These are phyloP conservation scores for Copromyces sp. DNA, from an alignment of 495 filamentous ascomycete species.

Conservation along the genomic window DNA sequence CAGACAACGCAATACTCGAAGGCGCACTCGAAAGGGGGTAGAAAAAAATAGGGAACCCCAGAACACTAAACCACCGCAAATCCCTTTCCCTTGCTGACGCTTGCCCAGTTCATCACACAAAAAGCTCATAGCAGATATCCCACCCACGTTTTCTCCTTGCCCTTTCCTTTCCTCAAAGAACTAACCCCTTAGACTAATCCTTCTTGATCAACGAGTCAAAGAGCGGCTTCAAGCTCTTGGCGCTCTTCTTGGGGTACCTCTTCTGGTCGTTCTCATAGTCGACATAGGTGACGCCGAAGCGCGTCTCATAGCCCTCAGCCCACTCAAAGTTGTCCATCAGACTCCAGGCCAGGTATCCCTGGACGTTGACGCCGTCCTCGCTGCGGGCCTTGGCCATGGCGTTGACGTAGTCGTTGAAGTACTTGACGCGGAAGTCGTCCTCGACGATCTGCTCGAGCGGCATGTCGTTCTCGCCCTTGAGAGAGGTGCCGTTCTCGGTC, in stretches of 20 bases:
- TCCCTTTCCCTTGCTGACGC: neutral
- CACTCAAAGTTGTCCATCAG: conserved; percentile 66
- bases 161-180: neutral
- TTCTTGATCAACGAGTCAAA: conserved; percentile 50
- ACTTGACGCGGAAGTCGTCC: conserved; percentile 65
- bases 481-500: conserved; percentile 71
- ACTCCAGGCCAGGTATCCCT: conserved; percentile 61
- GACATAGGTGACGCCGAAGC: conserved; percentile 69
- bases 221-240: conserved; percentile 51
- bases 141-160: neutral
- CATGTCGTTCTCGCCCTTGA: conserved; percentile 71
- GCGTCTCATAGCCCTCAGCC: conserved; percentile 77
- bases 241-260: conserved; percentile 70
- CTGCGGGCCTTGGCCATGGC: conserved; percentile 58
- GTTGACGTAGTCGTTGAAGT: conserved; percentile 62
- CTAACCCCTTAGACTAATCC: conserved; percentile 14
- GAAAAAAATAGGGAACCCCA: neutral
- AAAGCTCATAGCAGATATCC: neutral
- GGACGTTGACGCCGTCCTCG: conserved; percentile 60
- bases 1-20: neutral
- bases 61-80: neutral
- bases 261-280: conserved; percentile 68
- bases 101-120: neutral
- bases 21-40: neutral
- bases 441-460: conserved; percentile 56